Percentiles rank a stretch among this genome's conserved stretches.
phyloP scores from a whole-genome alignment of 1,284 basidiomycete species.

The Testicularia cyperi region DNA sequence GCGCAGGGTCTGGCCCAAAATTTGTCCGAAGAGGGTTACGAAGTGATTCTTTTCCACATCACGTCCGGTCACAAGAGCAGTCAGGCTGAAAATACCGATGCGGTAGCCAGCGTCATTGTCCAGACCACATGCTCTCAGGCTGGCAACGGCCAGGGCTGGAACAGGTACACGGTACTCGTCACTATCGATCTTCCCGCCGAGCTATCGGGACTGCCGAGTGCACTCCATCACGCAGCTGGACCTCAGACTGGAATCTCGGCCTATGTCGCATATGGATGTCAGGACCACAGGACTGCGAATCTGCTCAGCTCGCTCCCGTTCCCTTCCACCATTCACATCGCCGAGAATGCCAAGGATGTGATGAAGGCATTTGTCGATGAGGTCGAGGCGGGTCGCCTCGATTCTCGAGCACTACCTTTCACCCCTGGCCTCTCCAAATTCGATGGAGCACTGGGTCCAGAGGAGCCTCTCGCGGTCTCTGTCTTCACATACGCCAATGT shows the following conservation, averaged over 20 bases:
- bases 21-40: conserved; percentile 28
- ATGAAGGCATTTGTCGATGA: conserved; percentile 6
- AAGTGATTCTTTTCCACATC: conserved; percentile 16
- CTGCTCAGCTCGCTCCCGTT: too few species aligned
- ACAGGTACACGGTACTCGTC: conserved; percentile 13
- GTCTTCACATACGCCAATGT: conserved; percentile 17
- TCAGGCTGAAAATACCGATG: too few species aligned
- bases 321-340: too few species aligned
- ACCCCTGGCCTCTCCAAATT: conserved; percentile 17
- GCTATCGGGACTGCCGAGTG: too few species aligned
- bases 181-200: conserved; percentile 5
- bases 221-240: too few species aligned
- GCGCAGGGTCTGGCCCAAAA: conserved; percentile 15
- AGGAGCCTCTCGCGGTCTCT: conserved; percentile 4
- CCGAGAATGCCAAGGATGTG: conserved; percentile 2
- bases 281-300: too few species aligned
- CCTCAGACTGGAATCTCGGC: too few species aligned
- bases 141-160: too few species aligned
- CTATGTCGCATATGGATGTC: too few species aligned
- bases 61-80: too few species aligned
- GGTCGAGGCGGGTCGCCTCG: conserved; percentile 7
- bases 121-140: too few species aligned
- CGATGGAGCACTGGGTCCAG: conserved; percentile 9
- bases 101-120: too few species aligned
- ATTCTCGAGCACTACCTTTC: conserved; percentile 14